Evolutionary conservation across 306 rosid species (phyloP), one percentile per base, ranked within the genome.

Genomic region (Begonia loranthoides): DNA sequence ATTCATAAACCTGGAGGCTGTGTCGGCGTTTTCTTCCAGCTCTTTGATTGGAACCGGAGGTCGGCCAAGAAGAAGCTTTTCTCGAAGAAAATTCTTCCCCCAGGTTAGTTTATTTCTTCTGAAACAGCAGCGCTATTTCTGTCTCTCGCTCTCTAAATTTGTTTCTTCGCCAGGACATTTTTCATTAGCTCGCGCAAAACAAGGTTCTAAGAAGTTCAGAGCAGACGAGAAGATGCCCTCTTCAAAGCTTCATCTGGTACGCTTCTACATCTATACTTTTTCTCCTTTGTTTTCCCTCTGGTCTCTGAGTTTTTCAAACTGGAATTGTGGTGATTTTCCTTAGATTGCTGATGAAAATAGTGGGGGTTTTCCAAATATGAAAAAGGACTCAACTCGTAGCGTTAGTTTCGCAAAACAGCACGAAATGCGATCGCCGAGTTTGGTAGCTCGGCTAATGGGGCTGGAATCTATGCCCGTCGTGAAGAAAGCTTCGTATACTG

Each of bases 401-500:
- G 28, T 34, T 21, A 82, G 66, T 55, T 65, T 62, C 22, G 82
- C 67, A 15, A 73, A 57, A 15, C 81, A 63, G 73, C 64, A 59
- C 14, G 97, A 84, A 54, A 74, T 74, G 82, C 66, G 79, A 56
- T 72, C 70, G 24, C 97, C 97, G 0, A 56, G 95, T 73, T 64
- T 88, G 60, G 86, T 88, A 48, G 97, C 95, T 49, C 69, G 93
- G 77, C 78, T 77, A 51, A 88, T 88, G 97, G 97, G 97, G 19
- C 79, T 88, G 41, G 97, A 88, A 58, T 67, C 80, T 33, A 73
- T 84, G 75, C 97, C 97, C 5, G 53, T 75, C 6, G 28, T 66
- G 2, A 73, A 74, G 67, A 79, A 81, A 67, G 64, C 62, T 58
- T 62, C 69, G 39, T 62, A 54, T 60, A 55, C 75, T 11, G 76